Conservation (phyloP, 495 filamentous ascomycete species). For the Aspergillus bridgeri region DNA sequence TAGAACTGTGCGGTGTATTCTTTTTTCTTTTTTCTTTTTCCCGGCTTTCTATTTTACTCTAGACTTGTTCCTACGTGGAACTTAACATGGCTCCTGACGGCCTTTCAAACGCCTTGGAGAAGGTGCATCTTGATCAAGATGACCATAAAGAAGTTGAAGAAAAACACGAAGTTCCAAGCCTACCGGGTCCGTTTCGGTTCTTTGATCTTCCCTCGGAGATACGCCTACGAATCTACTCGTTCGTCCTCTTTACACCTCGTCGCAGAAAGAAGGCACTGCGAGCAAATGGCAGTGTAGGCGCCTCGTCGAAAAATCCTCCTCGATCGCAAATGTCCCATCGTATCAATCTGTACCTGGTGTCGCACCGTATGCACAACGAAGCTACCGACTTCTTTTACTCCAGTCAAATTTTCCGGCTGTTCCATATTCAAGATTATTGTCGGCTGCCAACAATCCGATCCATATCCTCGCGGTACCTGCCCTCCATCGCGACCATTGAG, state of each 20-base stretch:
- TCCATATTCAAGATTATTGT: conserved; percentile 67
- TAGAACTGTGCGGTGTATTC: conserved; percentile 20
- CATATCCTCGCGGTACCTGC: conserved; percentile 58
- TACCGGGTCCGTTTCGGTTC: conserved; percentile 58
- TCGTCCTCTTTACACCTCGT: conserved; percentile 52
- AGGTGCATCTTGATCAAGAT: conserved; percentile 16
- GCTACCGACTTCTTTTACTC: conserved; percentile 73
- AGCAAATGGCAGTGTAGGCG: conserved; percentile 56
- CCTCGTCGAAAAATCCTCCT: conserved; percentile 64
- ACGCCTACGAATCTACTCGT: conserved; percentile 64
- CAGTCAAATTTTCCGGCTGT: conserved; percentile 71
- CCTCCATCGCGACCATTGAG: conserved; percentile 64
- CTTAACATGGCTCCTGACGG: conserved; percentile 13
- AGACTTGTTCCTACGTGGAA: not conserved
- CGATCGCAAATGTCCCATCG: conserved; percentile 47
- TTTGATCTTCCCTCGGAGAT: conserved; percentile 76
- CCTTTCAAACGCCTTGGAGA: conserved; percentile 20
- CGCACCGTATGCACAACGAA: conserved; percentile 64
- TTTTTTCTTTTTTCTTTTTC: conserved; percentile 1
- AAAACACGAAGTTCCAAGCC: conserved; percentile 5
- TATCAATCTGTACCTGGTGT: conserved; percentile 59
- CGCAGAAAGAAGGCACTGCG: conserved; percentile 26
- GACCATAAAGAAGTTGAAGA: conserved; percentile 11
- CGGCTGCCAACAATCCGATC: conserved; percentile 50
- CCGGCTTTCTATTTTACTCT: conserved; percentile 7